A percentile compares a stretch with the other conserved stretches of the same genome.
Conservation (phyloP, 495 filamentous ascomycete genomes). For the Aspergillus egyptiacus region DNA sequence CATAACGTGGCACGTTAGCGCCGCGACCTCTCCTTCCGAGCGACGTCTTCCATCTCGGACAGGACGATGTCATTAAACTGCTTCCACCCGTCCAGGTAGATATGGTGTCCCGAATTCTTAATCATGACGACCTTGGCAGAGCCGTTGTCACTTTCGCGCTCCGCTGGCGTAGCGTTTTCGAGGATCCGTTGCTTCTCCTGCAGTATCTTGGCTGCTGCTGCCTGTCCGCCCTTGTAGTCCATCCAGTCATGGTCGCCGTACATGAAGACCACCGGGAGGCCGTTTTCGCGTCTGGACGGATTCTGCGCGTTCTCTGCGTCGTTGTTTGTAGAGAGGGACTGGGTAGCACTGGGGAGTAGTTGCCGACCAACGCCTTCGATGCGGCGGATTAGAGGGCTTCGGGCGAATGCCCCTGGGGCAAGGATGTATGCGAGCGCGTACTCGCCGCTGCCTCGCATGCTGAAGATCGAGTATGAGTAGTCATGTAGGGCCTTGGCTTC, state of each 20-base stretch:
- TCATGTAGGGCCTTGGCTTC: constrained; percentile 82
- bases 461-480: constrained; percentile 94
- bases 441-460: constrained; percentile 85
- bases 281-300: constrained; percentile 53
- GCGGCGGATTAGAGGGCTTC: constrained; percentile 77
- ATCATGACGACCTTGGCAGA: constrained; percentile 82
- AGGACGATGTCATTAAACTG: constrained; percentile 78
- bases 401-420: constrained; percentile 87
- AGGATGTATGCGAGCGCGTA: constrained; percentile 91
- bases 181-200: constrained; percentile 57
- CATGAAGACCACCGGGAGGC: constrained; percentile 82
- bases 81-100: constrained; percentile 86
- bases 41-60: constrained; percentile 62
- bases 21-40: constrained; percentile 30
- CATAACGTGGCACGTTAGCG: not conserved
- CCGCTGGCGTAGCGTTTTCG: constrained; percentile 55
- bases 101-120: constrained; percentile 78
- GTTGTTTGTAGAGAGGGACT: not conserved
- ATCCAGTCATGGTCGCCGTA: constrained; percentile 99
- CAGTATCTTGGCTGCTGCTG: constrained; percentile 72
- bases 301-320: not conserved
- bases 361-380: constrained; percentile 83
- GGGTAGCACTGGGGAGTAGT: constrained; percentile 27
- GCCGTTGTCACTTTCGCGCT: constrained; percentile 66
- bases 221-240: constrained; percentile 82